Conservation (phyloP, 352 stramenopile species). For the Elongisporangium anandrum region DNA sequence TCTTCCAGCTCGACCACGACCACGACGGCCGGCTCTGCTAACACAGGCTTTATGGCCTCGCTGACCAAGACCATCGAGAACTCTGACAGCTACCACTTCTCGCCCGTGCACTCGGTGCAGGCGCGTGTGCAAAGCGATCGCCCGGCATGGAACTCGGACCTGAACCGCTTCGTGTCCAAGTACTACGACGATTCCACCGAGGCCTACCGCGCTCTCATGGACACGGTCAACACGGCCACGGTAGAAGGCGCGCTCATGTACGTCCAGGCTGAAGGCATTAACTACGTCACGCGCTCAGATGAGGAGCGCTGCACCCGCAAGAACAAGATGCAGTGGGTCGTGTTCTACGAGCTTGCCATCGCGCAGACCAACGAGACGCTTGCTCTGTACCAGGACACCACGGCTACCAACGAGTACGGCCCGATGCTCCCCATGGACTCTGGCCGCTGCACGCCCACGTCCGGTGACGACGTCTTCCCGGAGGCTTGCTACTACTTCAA, state of each 20-base stretch:
- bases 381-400: constrained; percentile 49
- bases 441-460: constrained; percentile 48
- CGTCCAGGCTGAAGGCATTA: constrained; percentile 75
- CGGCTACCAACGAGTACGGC: constrained; percentile 56
- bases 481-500: constrained; percentile 62
- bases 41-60: constrained; percentile 3
- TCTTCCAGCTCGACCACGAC: constrained; percentile 2
- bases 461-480: constrained; percentile 27
- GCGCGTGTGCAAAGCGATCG: constrained; percentile 42
- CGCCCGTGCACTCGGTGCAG: constrained; percentile 29
- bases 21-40: neutral
- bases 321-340: constrained; percentile 51
- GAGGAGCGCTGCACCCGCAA: constrained; percentile 34
- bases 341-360: constrained; percentile 76
- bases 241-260: constrained; percentile 81
- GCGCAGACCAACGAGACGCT: constrained; percentile 57
- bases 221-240: constrained; percentile 71
- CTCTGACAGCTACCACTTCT: constrained; percentile 21
- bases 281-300: constrained; percentile 21
- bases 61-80: constrained; percentile 8
- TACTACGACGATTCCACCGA: constrained; percentile 21
- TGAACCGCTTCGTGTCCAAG: constrained; percentile 17
- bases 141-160: constrained; percentile 18
- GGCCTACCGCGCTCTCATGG: constrained; percentile 39
- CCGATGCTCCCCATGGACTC: constrained; percentile 64